Conservation (phyloP, 345 rosid genomes). For the Euphorbia tirucalli region DNA sequence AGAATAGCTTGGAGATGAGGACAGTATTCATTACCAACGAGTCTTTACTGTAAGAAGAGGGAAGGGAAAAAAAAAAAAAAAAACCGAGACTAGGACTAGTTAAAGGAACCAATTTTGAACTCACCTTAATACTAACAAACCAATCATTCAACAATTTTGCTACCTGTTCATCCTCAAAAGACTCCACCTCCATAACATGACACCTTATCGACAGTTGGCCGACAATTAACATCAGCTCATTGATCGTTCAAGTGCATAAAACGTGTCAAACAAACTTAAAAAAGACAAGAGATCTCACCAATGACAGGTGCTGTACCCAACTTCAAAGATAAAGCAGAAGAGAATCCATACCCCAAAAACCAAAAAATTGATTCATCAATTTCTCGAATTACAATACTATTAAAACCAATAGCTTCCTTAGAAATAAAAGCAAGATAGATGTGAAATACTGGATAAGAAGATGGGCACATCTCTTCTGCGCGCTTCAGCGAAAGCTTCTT, state of each 20-base stretch:
- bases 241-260: neutral
- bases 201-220: conserved; percentile 50
- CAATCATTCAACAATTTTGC: conserved; percentile 75
- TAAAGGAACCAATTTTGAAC: neutral
- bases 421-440: conserved; percentile 6
- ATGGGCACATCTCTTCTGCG: conserved; percentile 77
- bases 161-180: conserved; percentile 72
- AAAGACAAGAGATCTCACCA: conserved; percentile 54
- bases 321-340: conserved; percentile 54
- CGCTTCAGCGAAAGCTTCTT: conserved; percentile 87
- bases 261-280: conserved; percentile 5
- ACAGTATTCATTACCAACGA: neutral
- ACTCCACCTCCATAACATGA: conserved; percentile 97
- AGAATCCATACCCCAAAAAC: conserved; percentile 22
- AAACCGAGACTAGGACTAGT: no score
- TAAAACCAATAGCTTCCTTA: conserved; percentile 5
- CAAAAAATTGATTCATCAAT: conserved; percentile 19
- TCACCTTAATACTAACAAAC: conserved; percentile 87
- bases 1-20: conserved; percentile 7
- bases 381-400: conserved; percentile 1
- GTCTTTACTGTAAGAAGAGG: neutral
- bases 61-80: neutral
- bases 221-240: neutral
- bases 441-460: conserved; percentile 74
- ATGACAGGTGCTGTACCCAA: conserved; percentile 98